Evolutionary conservation across 2,329 filamentous ascomycete species (phyloP), one percentile per base, ranked within the genome.

Genomic region (Aspergillus niger): DNA sequence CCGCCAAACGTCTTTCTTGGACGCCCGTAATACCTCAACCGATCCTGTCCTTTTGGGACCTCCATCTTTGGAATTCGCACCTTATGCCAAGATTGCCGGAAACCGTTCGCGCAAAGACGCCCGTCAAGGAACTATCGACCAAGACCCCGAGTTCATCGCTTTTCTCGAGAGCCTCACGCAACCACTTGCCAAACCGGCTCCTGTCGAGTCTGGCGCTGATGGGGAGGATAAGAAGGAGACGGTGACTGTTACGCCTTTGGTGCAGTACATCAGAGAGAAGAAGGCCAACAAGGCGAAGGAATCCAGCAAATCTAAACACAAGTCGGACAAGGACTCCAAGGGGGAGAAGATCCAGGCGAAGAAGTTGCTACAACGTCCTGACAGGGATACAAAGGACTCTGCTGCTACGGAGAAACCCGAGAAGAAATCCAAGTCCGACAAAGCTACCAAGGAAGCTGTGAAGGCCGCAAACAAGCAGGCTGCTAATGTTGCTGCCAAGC

Each of bases 121-220:
- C 56, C 88, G 93, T 13, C 91, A 97, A 74, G 95, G 94, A 56
- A 97, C 92, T 3, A 98, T 99, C 67, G 95, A 99, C 70, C 92
- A 97, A 73, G 95, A 99, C 71, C 88, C 91, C 0, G 95, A 98
- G 69, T 99, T 97, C 69, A 96, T 97, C 81, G 87, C 89, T 26
- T 99, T 98, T 74, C 83, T 99, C 7, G 91, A 96, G 74, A 90
- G 86, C 57, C 83, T 98, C 50, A 96, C 93, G 1, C 92, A 96
- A 67, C 86, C 85, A 2, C 82, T 86, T 62, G 76, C 78, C n/a
- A 88, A 85, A 70, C 76, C 85, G 11, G 70, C 79, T 8, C 76
- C 80, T 0, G 83, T 83, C 24, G 83, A 86, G 32, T 63, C 77
- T 4, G 66, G 72, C 11, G 84, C 83, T 43, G 76, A 83, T 3